A percentile compares a stretch with the other conserved stretches of the same genome.
Evolutionary conservation across 768 basidiomycete species (phyloP).

Genomic region (Phallus indusiatus): DNA sequence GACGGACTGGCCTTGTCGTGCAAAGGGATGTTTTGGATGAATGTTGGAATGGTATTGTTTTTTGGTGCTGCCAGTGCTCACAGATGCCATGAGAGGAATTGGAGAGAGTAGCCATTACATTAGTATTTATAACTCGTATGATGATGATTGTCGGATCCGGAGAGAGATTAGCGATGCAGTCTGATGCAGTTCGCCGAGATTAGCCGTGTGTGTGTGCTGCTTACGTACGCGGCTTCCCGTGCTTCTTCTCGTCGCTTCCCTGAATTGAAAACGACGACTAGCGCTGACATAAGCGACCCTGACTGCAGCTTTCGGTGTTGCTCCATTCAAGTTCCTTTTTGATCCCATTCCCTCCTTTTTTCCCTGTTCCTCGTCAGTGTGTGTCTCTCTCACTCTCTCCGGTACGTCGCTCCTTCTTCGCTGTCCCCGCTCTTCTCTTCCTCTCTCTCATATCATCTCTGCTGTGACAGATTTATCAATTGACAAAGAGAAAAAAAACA

Average conservation of each 20-base stretch:
- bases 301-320: background rate
- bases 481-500: too few species aligned
- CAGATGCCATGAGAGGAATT: background rate
- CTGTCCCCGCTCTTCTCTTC: background rate
- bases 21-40: background rate
- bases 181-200: too few species aligned
- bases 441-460: too few species aligned
- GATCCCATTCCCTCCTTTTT: background rate
- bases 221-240: background rate
- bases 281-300: background rate
- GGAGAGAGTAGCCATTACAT: too few species aligned
- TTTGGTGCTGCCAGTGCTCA: background rate
- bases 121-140: too few species aligned
- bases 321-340: background rate
- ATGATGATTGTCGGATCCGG: background rate
- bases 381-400: background rate
- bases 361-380: background rate
- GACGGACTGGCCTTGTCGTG: background rate
- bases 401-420: background rate
- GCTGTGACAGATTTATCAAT: too few species aligned
- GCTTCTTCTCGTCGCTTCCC: too few species aligned
- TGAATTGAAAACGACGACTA: background rate
- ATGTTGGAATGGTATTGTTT: background rate
- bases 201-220: too few species aligned
- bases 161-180: too few species aligned